Evolutionary conservation across 495 filamentous ascomycete species (phyloP).

Genomic region (Neurospora sp.): DNA sequence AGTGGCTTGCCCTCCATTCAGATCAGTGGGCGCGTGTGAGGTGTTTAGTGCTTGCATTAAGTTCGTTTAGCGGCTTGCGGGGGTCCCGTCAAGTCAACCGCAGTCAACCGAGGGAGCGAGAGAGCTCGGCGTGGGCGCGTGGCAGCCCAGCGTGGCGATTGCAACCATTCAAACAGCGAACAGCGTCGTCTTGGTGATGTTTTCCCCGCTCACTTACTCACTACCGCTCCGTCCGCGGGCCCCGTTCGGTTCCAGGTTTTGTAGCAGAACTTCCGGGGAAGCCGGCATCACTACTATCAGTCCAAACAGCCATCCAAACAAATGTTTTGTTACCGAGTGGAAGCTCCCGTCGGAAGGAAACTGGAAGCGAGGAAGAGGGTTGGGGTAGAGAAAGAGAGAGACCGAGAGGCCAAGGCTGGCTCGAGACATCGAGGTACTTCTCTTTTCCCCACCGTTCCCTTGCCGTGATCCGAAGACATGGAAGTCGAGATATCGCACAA

Average conservation of each 20-base stretch:
- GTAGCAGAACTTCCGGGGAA: background rate
- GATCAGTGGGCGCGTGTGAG: background rate
- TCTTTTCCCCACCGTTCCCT: background rate
- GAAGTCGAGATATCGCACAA: background rate
- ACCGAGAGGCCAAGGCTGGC: background rate
- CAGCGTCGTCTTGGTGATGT: background rate
- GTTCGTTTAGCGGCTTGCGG: background rate
- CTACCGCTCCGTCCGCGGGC: background rate
- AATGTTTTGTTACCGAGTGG: background rate
- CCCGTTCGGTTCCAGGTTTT: background rate
- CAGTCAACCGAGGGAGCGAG: background rate
- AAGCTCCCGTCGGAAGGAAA: background rate
- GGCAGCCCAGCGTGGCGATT: background rate
- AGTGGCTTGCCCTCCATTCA: background rate
- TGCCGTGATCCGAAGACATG: slow-evolving; percentile 6
- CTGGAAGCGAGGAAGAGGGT: background rate
- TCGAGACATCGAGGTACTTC: background rate
- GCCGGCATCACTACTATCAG: background rate
- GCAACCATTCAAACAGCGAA: background rate
- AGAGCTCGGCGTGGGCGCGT: background rate
- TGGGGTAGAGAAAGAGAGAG: background rate
- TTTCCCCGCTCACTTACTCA: background rate
- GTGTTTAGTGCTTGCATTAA: background rate
- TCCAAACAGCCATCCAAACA: background rate
- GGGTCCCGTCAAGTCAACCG: background rate